Evolutionary conservation across 1,139 yeast genomes (phyloP).

Genomic region (Candida sojae): DNA sequence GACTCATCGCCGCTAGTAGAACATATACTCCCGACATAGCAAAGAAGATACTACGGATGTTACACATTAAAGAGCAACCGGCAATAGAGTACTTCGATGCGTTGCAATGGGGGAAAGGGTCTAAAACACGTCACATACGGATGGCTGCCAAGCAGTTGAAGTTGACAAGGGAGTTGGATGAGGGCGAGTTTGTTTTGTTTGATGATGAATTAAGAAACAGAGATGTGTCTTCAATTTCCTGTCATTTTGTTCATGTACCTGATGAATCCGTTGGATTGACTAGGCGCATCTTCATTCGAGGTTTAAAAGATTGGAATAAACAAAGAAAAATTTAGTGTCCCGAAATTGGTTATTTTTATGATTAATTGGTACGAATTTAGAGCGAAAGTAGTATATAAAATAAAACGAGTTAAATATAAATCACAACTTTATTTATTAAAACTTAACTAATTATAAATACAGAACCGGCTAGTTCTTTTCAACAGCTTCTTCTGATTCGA

Average conservation of each 20-base stretch:
- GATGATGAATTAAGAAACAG: constrained; percentile 70
- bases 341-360: not conserved
- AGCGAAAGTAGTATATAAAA: no score
- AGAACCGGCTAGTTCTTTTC: not conserved
- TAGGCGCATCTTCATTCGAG: constrained; percentile 45
- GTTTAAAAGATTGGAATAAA: constrained; percentile 38
- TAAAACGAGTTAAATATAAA: no score
- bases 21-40: constrained; percentile 70
- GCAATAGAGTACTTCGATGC: constrained; percentile 50
- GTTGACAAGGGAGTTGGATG: constrained; percentile 39
- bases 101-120: constrained; percentile 67
- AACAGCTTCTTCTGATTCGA: constrained; percentile 11
- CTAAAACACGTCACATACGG: constrained; percentile 61
- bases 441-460: no score
- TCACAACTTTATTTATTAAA: no score
- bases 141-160: constrained; percentile 45
- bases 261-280: constrained; percentile 53
- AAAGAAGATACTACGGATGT: constrained; percentile 47
- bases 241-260: constrained; percentile 55
- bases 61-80: constrained; percentile 51
- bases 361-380: not conserved
- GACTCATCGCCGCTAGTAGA: constrained; percentile 65
- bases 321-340: not conserved
- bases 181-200: constrained; percentile 58
- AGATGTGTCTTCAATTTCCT: constrained; percentile 65